phyloP scores from a whole-genome alignment of 1,139 yeast species.

The Hanseniaspora gamundiae region DNA sequence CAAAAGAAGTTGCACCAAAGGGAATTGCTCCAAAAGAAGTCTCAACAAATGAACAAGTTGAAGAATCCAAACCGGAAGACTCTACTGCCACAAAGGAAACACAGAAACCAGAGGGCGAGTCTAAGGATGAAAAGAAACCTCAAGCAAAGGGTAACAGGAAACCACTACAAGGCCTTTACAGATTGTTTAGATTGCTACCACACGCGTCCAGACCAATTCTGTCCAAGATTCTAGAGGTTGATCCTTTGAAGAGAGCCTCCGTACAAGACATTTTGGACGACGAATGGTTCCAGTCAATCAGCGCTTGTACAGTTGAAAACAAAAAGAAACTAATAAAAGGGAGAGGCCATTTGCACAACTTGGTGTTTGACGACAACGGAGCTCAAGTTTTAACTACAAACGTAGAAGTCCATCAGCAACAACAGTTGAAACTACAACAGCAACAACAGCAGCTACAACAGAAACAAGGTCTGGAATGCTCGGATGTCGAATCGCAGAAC shows the following conservation, averaged over 20 bases:
- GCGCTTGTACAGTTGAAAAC: slow-evolving; percentile 33
- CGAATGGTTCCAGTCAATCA: slow-evolving; percentile 59
- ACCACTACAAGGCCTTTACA: slow-evolving; percentile 62
- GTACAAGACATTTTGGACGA: slow-evolving; percentile 56
- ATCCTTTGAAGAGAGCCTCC: slow-evolving; percentile 57
- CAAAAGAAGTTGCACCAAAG: too few species aligned
- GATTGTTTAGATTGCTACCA: slow-evolving; percentile 77
- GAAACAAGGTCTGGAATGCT: not conserved
- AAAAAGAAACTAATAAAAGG: slow-evolving; percentile 35
- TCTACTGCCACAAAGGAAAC: slow-evolving; percentile 1
- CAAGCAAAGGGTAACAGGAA: slow-evolving; percentile 10
- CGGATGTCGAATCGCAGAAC: too few species aligned
- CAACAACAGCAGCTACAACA: not conserved
- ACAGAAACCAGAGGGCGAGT: slow-evolving; percentile 8
- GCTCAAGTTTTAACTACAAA: slow-evolving; percentile 26
- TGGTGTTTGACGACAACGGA: slow-evolving; percentile 38
- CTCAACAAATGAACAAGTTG: not conserved
- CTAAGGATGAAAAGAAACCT: slow-evolving; percentile 9
- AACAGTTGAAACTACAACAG: not conserved
- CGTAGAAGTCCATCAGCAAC: not conserved
- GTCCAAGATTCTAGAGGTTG: slow-evolving; percentile 57
- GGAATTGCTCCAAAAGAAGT: slow-evolving; percentile 12
- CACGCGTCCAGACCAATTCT: slow-evolving; percentile 73
- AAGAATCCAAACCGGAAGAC: slow-evolving; percentile 9
- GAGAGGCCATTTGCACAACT: slow-evolving; percentile 45